A percentile compares a stretch with the other conserved stretches of the same genome.
Evolutionary conservation across 768 basidiomycete genomes (phyloP).

Genomic region (Amanita exitialis): DNA sequence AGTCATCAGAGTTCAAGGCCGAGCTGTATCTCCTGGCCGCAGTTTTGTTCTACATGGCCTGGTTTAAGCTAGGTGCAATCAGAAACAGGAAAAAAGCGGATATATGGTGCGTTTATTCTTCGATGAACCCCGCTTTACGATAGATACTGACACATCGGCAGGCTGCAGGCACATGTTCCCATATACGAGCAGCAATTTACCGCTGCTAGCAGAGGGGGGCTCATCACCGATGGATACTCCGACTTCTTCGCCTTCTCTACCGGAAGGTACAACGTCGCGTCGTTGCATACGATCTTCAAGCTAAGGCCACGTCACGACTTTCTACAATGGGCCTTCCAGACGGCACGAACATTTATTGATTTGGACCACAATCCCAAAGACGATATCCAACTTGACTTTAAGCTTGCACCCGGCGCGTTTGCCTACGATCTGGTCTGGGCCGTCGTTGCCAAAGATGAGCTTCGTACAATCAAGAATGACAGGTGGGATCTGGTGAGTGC

Average conservation of each 20-base stretch:
- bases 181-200: slow-evolving; percentile 71
- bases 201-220: slow-evolving; percentile 42
- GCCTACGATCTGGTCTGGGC: slow-evolving; percentile 74
- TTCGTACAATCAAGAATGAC: slow-evolving; percentile 52
- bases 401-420: slow-evolving; percentile 41
- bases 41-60: slow-evolving; percentile 44
- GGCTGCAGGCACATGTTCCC: slow-evolving; percentile 49
- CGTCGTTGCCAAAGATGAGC: slow-evolving; percentile 70
- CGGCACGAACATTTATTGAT: slow-evolving; percentile 57
- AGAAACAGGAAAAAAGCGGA: slow-evolving; percentile 52
- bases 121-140: slow-evolving; percentile 8
- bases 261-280: slow-evolving; percentile 66
- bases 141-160: slow-evolving; percentile 19
- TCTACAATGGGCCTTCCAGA: slow-evolving; percentile 53
- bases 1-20: slow-evolving; percentile 43
- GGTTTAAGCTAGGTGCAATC: slow-evolving; percentile 51
- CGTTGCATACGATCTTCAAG: slow-evolving; percentile 71
- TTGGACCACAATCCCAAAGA: slow-evolving; percentile 65
- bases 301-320: slow-evolving; percentile 82
- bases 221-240: slow-evolving; percentile 59
- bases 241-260: slow-evolving; percentile 86
- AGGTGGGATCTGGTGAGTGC: slow-evolving; percentile 84
- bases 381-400: slow-evolving; percentile 71
- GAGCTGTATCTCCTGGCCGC: slow-evolving; percentile 50
- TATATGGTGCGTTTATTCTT: slow-evolving; percentile 43